A percentile compares a stretch with the other conserved stretches of the same genome.
phyloP scores from a whole-genome alignment of 1,284 basidiomycete species.

The Leucoagaricus sp. region DNA sequence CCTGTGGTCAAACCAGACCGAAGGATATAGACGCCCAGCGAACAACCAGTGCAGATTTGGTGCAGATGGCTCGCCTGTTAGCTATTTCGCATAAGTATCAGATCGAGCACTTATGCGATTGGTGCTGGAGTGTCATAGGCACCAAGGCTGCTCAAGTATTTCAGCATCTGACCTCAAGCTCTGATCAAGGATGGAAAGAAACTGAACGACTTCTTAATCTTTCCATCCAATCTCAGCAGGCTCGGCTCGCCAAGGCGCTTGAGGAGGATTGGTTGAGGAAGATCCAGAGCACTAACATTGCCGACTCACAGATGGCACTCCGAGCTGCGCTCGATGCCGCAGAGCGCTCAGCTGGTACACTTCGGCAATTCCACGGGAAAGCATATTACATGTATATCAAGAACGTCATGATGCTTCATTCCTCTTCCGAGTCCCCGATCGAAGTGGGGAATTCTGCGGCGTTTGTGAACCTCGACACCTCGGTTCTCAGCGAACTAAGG shows the following conservation, averaged over 20 bases:
- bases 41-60: background rate
- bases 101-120: background rate
- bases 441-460: background rate
- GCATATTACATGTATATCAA: slow-evolving; percentile 4
- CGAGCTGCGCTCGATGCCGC: background rate
- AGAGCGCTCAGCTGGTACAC: background rate
- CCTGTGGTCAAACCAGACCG: background rate
- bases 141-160: background rate
- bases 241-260: background rate
- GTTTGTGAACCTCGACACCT: background rate
- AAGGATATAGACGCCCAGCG: background rate
- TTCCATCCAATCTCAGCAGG: background rate
- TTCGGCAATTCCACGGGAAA: slow-evolving; percentile 7
- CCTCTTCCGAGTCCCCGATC: background rate
- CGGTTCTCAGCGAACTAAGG: background rate
- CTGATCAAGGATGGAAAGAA: background rate
- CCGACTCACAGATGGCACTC: background rate
- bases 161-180: background rate
- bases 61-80: background rate
- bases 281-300: background rate
- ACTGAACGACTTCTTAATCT: background rate
- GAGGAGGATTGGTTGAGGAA: background rate
- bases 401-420: background rate
- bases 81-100: slow-evolving; percentile 6
- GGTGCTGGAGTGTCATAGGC: background rate